A percentile compares a stretch with the other conserved stretches of the same genome.
Conservation (phyloP, 2,329 filamentous ascomycete genomes). For the Neocucurbitaria cava region DNA sequence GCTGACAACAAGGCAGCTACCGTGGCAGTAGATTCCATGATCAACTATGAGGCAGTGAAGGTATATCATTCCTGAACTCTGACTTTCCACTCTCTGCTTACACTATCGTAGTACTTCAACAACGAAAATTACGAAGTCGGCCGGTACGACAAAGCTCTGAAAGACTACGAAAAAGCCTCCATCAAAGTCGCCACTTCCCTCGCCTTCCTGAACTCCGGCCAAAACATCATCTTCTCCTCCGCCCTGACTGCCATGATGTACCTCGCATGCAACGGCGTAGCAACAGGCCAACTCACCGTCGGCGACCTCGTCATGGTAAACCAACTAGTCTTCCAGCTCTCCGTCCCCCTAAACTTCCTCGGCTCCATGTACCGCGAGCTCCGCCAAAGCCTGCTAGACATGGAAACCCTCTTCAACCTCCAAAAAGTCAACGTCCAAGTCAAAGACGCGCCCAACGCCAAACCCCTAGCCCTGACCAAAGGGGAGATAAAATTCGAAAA, state of each 20-base stretch:
- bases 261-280: slow-evolving; percentile 88
- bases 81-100: neutral
- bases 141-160: slow-evolving; percentile 86
- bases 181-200: slow-evolving; percentile 97
- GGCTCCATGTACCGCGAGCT: slow-evolving; percentile 98
- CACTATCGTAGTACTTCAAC: slow-evolving; percentile 76
- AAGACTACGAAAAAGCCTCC: slow-evolving; percentile 87
- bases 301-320: slow-evolving; percentile 99
- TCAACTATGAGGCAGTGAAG: slow-evolving; percentile 99
- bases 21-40: slow-evolving; percentile 92
- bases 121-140: slow-evolving; percentile 95
- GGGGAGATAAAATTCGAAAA: slow-evolving; percentile 95
- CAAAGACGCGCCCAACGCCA: slow-evolving; percentile 76
- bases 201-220: slow-evolving; percentile 89
- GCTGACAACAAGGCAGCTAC: slow-evolving; percentile 96
- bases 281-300: slow-evolving; percentile 80
- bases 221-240: slow-evolving; percentile 96
- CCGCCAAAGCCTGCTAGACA: slow-evolving; percentile 91
- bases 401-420: slow-evolving; percentile 97
- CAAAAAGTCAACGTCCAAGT: slow-evolving; percentile 95
- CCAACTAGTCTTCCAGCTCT: slow-evolving; percentile 97
- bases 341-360: slow-evolving; percentile 94
- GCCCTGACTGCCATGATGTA: slow-evolving; percentile 99
- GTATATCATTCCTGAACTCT: slow-evolving; percentile 14
- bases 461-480: slow-evolving; percentile 74